Base-by-base conservation (phyloP, 1,284 basidiomycete species). In the Ceratobasidium sp. region DNA sequence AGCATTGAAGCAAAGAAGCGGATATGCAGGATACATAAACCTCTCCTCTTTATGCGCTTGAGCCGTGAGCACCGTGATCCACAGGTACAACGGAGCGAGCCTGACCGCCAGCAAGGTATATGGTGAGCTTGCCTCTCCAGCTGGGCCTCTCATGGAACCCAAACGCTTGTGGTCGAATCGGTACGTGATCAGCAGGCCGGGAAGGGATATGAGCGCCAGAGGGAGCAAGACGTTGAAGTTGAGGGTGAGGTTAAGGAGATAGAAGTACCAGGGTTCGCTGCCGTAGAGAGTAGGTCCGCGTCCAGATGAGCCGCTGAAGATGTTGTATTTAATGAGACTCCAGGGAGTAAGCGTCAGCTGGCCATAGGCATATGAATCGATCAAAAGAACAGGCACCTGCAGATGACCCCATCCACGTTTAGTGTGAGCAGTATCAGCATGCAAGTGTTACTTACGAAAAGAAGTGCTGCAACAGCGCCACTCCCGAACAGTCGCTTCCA, bases 31-130 rank as follows among this genome's bases (percentile, higher is more conserved):
- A 83, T 91, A 99, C 90, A 99, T 93, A 85, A 99, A 99, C 29
- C 98, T 87, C 81, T 99, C 98, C 82, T 99, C 98, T 84, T 99
- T 99, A 84, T 99, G 98, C 5, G 92, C 83, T 83, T 99, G 98
- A 1, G 85, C 77, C 8, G 88, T 90, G 77, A 99, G 84, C 77
- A 98, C 89, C 1, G 82, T 86, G 61, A 92, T 80, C 96, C 98
- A 99, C 34, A 98, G 78, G 83, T 99, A 98, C 79, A 97, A 88
- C 0, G 96, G 96, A 6, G 88, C 82, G 19, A 98, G 84, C 54
- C 96, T 88, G 72, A 96, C 80, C 0, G 86, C 86, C 51, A 98
- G 84, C 37, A 96, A 83, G 0, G 87, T 89, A 80, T 90, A 95
- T 0, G 93, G 92, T 51, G 92, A 94, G 78, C 83, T 81, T 76